phyloP scores from a whole-genome alignment of 192 early-diverging fungal genomes.

The Mortierella alpina region DNA sequence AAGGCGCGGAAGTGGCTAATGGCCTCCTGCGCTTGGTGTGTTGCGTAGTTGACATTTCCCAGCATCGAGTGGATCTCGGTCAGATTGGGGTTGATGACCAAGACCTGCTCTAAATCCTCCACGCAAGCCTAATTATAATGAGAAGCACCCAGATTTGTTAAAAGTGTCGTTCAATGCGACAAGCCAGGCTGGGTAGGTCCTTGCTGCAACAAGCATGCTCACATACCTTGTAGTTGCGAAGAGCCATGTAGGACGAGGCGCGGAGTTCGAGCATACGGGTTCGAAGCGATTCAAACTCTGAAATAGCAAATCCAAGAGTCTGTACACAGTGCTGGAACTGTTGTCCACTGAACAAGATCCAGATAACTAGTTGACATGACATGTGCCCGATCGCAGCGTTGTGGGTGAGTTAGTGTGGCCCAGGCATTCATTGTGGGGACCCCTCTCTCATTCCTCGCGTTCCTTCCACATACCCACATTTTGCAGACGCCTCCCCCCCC shows the following conservation, averaged over 20 bases:
- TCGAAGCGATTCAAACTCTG: constrained; percentile 60
- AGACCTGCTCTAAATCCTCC: constrained; percentile 42
- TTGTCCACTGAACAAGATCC: constrained; percentile 69
- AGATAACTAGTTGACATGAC: constrained; percentile 44
- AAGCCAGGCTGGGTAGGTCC: neutral
- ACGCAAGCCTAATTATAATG: constrained; percentile 46
- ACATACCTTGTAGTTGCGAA: constrained; percentile 54
- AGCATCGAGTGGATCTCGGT: constrained; percentile 49
- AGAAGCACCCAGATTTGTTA: neutral
- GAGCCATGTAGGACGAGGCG: constrained; percentile 62
- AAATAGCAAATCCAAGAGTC: constrained; percentile 65
- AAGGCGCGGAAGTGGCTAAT: constrained; percentile 60
- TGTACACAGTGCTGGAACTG: constrained; percentile 68
- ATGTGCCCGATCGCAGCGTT: neutral
- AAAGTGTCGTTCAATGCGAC: neutral
- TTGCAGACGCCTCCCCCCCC: neutral
- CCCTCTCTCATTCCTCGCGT: too few species aligned
- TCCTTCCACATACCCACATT: neutral
- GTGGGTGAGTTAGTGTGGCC: too few species aligned
- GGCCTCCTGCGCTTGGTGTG: constrained; percentile 57
- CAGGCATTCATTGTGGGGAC: too few species aligned
- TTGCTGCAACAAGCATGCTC: constrained; percentile 14
- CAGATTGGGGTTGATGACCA: constrained; percentile 21
- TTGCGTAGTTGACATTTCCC: constrained; percentile 51
- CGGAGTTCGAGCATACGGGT: constrained; percentile 65